These are phyloP conservation scores for Cordyceps farinosa DNA, from an alignment of 2,329 filamentous ascomycete genomes.

Conservation along the genomic window DNA sequence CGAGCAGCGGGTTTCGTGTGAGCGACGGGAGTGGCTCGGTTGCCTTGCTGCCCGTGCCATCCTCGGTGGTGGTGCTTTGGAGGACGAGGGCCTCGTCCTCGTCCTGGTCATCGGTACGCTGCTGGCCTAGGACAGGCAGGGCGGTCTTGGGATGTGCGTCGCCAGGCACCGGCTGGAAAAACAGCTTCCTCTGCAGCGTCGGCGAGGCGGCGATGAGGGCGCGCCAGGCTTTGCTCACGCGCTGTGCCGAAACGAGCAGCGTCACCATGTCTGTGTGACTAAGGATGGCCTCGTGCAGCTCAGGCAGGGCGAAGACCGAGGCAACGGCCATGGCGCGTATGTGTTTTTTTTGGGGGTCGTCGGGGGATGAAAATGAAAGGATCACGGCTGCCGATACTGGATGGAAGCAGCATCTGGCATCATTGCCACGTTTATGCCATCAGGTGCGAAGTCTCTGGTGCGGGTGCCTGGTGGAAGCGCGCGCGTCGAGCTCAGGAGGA, in stretches of 20 bases:
- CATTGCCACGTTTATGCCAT: too few species aligned
- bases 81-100: too few species aligned
- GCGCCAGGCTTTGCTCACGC: conserved; percentile 26
- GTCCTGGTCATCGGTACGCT: not conserved
- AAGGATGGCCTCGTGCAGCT: conserved; percentile 29
- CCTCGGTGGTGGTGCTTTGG: not conserved
- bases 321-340: not conserved
- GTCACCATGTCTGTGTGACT: conserved; percentile 26
- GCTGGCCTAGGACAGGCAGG: not conserved
- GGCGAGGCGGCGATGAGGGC: conserved; percentile 16
- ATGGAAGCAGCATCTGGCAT: not conserved
- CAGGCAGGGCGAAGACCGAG: conserved; percentile 22
- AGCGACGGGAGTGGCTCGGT: conserved; percentile 18
- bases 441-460: too few species aligned
- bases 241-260: conserved; percentile 25
- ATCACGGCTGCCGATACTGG: not conserved
- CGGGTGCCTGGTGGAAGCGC: too few species aligned
- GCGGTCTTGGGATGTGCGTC: not conserved
- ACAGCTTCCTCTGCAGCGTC: not conserved
- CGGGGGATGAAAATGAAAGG: not conserved
- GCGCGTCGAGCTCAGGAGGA: too few species aligned
- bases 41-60: not conserved
- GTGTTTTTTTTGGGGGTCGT: not conserved
- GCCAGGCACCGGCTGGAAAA: not conserved
- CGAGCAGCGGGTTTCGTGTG: conserved; percentile 8